Evolutionary conservation across 2,329 filamentous ascomycete species (phyloP), one percentile per base, ranked within the genome.

Genomic region (Microcyclospora pomicola): DNA sequence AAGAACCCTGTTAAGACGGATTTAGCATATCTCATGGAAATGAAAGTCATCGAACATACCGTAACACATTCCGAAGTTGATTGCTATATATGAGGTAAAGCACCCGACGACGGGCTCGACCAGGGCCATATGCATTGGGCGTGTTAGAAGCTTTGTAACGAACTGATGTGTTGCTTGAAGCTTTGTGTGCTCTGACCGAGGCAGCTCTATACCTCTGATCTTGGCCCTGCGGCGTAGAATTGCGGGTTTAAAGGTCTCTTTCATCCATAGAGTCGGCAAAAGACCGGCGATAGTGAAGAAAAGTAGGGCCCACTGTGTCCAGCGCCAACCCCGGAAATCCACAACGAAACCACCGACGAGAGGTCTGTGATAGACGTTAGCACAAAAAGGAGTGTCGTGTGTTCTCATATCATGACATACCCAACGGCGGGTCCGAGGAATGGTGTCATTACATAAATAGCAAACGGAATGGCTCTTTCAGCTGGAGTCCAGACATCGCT

Each of bases 1-100:
- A 64, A 65, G 5, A 66, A 50, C 7, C 29, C 66, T 54, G 9
- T 64, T 54, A 39, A 63, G 24, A 4, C 42, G 35, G 5, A 63
- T 66, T 43, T 69, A 70, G 31, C 64, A 57, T 34, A 71, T 46
- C 68, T 69, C 2, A 64, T 42, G 3, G 60, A 60, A 47, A 69
- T 62, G 24, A 65, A 50, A 37, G 68, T 60, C 3, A 72, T 63
- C 7, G 19, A 24, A 24, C 19, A 24, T 24, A 24, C 19, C 19
- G 19, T 24, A 24, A 24, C 19, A 24, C 19, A 24, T 24, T 24
- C 19, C 19, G 7, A 24, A 24, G 7, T 24, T 24, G 19, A 24
- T 7, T 24, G 19, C 19, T 24, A 24, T 24, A 24, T 24, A 24
- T 24, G 7, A 24, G 19, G 19, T 24, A 24, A 24, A 24, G 19